These are phyloP conservation scores for Abelmoschus esculentus DNA, from an alignment of 345 rosid genomes.

Conservation along the genomic window DNA sequence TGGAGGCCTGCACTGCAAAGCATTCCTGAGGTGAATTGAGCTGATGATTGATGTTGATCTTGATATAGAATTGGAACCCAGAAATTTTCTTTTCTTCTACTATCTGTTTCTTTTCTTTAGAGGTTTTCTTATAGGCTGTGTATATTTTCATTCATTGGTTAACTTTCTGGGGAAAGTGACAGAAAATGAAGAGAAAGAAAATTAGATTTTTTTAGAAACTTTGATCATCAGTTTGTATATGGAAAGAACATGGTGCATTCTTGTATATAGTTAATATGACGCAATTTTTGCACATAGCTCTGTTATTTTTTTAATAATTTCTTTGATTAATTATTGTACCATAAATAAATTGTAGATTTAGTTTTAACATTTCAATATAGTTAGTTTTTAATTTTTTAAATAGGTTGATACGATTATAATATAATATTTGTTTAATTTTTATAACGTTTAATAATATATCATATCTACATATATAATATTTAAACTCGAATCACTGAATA, in stretches of 20 bases:
- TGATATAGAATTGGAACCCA: neutral
- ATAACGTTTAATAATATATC: too few species aligned
- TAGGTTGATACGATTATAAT: too few species aligned
- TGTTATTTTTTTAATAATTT: neutral
- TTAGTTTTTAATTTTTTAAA: too few species aligned
- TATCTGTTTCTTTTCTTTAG: neutral
- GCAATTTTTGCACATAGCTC: neutral
- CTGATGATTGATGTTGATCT: neutral
- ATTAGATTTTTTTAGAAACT: neutral
- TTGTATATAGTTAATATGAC: neutral
- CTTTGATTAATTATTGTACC: too few species aligned
- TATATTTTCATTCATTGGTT: neutral
- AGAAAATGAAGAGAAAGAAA: neutral
- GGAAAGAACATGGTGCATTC: neutral
- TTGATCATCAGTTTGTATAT: slow-evolving; percentile 1
- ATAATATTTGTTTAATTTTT: too few species aligned
- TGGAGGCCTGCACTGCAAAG: slow-evolving; percentile 65
- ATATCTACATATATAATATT: too few species aligned
- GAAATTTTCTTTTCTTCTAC: neutral
- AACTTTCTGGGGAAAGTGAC: slow-evolving; percentile 7
- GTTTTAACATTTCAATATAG: too few species aligned
- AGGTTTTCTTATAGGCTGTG: neutral
- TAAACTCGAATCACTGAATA: too few species aligned
- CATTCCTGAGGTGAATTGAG: slow-evolving; percentile 37
- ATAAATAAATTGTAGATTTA: too few species aligned